Conservation (phyloP, 202 grass and related monocot species). For the Hordeum pubiflorum region DNA sequence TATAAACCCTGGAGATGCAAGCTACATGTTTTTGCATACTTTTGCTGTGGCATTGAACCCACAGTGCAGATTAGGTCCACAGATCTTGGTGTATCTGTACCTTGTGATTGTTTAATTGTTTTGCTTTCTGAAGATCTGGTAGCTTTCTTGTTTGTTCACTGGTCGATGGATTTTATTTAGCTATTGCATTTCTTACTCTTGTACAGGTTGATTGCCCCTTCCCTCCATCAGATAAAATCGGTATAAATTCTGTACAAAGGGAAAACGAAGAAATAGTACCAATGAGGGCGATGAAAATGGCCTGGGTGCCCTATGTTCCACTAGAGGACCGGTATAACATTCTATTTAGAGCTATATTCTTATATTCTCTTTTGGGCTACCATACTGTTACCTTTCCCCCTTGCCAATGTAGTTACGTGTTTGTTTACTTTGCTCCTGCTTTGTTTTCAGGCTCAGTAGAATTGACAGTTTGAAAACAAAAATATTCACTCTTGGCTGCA, state of each 20-base stretch:
- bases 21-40: neutral
- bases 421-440: neutral
- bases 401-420: neutral
- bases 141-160: neutral
- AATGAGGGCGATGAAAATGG: conserved; percentile 96
- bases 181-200: conserved; percentile 12
- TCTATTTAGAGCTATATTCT: conserved; percentile 14
- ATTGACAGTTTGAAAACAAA: conserved; percentile 67
- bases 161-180: conserved; percentile 12
- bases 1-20: neutral
- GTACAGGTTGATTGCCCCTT: conserved; percentile 68
- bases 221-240: conserved; percentile 86
- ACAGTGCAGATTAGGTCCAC: neutral
- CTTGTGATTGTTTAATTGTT: neutral
- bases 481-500: conserved; percentile 82
- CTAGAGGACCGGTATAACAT: conserved; percentile 56
- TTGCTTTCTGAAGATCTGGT: neutral
- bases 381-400: neutral
- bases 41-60: neutral
- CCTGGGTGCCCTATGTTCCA: conserved; percentile 90
- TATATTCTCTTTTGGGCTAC: neutral
- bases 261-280: conserved; percentile 85
- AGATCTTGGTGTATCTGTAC: neutral
- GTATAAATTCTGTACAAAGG: conserved; percentile 90
- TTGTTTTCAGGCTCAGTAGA: conserved; percentile 46